Evolutionary conservation across 2,329 filamentous ascomycete species (phyloP).

Genomic region (Cordyceps pruinosa): DNA sequence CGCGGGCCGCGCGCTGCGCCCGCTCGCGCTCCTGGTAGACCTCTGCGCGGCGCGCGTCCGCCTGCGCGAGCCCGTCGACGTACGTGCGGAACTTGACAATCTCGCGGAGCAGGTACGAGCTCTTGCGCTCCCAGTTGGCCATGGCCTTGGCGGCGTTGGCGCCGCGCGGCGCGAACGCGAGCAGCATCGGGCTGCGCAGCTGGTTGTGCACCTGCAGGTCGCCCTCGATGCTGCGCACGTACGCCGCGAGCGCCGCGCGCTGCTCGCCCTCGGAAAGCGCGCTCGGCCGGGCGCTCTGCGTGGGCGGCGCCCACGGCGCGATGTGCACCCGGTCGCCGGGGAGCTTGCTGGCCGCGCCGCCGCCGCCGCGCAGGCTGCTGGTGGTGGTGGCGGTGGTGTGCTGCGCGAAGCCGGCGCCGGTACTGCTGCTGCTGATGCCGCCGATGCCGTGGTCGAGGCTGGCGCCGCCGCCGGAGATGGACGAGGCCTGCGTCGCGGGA

Average conservation of each 20-base stretch:
- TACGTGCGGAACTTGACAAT: conserved; percentile 97
- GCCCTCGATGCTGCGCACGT: conserved; percentile 78
- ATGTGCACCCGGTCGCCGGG: conserved; percentile 81
- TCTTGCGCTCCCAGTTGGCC: conserved; percentile 96
- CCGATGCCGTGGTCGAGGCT: conserved; percentile 54
- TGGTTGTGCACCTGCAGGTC: conserved; percentile 86
- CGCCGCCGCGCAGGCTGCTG: conserved; percentile 19
- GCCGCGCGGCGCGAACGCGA: conserved; percentile 82
- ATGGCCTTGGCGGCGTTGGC: conserved; percentile 77
- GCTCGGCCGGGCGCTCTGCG: conserved; percentile 83
- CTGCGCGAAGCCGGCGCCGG: conserved; percentile 30
- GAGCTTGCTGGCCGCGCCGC: no score
- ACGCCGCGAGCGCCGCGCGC: conserved; percentile 63
- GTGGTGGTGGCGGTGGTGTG: not conserved
- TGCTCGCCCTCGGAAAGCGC: conserved; percentile 75
- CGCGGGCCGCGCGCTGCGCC: conserved; percentile 42
- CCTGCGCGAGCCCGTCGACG: conserved; percentile 73
- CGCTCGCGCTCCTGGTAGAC: conserved; percentile 58
- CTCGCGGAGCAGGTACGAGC: conserved; percentile 80
- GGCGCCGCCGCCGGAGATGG: no score
- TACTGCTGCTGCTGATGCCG: conserved; percentile 36
- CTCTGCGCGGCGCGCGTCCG: conserved; percentile 61
- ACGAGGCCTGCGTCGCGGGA: conserved; percentile 14
- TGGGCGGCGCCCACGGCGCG: conserved; percentile 81
- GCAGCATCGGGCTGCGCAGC: conserved; percentile 75